phyloP scores from a whole-genome alignment of 2,329 filamentous ascomycete species.

The Hypoxylon sp. region DNA sequence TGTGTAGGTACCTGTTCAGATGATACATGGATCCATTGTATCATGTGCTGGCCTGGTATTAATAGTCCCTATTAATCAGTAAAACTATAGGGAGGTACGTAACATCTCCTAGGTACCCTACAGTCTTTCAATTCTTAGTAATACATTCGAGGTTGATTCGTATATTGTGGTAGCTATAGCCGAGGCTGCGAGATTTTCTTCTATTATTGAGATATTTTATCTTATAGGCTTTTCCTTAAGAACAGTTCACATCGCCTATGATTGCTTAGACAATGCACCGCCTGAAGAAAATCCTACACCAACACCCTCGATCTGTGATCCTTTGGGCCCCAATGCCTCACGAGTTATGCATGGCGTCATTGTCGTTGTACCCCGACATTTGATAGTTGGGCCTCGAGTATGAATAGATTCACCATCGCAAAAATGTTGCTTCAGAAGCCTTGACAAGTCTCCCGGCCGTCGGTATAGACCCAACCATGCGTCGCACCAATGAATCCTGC shows the following conservation, averaged over 20 bases:
- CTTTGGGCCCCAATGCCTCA: conserved; percentile 14
- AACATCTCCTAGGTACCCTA: background rate
- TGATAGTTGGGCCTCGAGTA: conserved; percentile 3
- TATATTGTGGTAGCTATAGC: background rate
- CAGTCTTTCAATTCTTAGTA: too few species aligned
- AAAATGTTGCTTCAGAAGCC: background rate
- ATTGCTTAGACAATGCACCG: background rate
- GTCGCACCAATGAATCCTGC: conserved; percentile 7
- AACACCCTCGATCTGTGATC: conserved; percentile 5
- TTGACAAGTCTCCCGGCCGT: background rate
- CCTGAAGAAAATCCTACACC: conserved; percentile 13
- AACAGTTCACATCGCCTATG: background rate
- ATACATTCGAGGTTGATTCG: too few species aligned
- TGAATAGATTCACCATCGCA: background rate
- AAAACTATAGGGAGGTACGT: background rate
- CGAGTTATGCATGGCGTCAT: conserved; percentile 12
- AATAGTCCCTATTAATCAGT: too few species aligned
- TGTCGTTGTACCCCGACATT: background rate
- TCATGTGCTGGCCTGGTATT: too few species aligned
- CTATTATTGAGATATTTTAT: conserved; percentile 6
- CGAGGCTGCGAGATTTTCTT: background rate
- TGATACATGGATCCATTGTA: too few species aligned
- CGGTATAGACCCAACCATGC: background rate
- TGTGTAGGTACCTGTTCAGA: too few species aligned
- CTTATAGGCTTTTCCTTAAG: background rate